Base-by-base conservation (phyloP, 306 rosid genomes). In the Vicia sativa region DNA sequence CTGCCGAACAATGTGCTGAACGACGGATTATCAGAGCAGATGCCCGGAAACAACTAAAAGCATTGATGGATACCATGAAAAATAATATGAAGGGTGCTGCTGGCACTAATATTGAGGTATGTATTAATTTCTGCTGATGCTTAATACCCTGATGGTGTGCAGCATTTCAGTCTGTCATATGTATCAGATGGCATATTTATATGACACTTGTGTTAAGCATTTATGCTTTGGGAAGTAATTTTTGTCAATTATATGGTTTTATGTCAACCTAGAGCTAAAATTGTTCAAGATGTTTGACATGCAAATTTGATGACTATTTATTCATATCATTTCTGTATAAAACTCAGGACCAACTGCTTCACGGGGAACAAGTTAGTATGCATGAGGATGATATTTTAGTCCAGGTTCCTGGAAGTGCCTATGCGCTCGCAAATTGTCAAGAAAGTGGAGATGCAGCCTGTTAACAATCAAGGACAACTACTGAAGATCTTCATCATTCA, bases 361-460 rank as follows among this genome's bases (percentile, higher is more conserved):
- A 23, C 19, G 72, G 74, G 69, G 71, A 7, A 49, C 84, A 55
- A 59, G 82, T 77, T 38, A 79, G 53, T 69, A 44, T 4, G 45
- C 13, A 14, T 8, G 96, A 85, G 71, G 86, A 86, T 63, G 89
- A 87, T 59, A 85, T 87, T 74, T 74, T 86, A 42, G 86, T 92
- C 71, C 77, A 73, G 74, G 98, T 92, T 78, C 96, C 98, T 8
- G 96, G 96, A 71, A 92, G 98, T 80, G 89, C 98, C 28, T 92
- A 92, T 78, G 72, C 96, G 41, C 62, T 19, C 39, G 86, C 63
- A 46, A 54, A 77, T 54, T 48, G 39, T 70, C 60, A 38, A 58
- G 72, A 52, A 74, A 62, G 61, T 29, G 65, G 73, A 65, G 70
- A 57, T n/a, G 81, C 55, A 72, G 43, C 44, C 23, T 64, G 56